Base-by-base conservation (phyloP, 2,329 filamentous ascomycete species). In the Didymella lethalis region DNA sequence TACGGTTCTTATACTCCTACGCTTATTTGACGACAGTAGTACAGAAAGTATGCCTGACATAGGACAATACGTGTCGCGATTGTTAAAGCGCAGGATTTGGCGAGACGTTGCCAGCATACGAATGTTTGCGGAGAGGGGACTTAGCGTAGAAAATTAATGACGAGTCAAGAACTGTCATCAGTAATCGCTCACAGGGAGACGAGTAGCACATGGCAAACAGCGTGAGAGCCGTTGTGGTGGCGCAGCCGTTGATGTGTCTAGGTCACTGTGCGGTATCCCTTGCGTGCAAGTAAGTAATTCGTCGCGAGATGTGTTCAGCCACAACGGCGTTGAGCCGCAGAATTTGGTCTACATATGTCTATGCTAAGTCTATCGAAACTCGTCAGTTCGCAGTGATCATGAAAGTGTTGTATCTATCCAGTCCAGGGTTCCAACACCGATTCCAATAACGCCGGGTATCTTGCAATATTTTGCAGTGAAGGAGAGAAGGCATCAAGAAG, bases 381-480 rank as follows among this genome's bases (percentile, higher is more conserved):
- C 36, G 7, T 3, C 23, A 47, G 20, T 40, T 12, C 18, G 14
- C 12, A 43, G 10, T 25, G 12, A 5, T 38, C 11, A 4, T 43
- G 20, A 29, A 29, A 12, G 32, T 32, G 28, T 46, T 47, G 38
- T 8, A 28, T 59, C 56, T 54, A 50, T 34, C 29, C 10, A 25
- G 34, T 36, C 41, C 48, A 7, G 38, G 28, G 41, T 16, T 47
- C n/a, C 18, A 59, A 54, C 26, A 51, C 50, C 46, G n/a, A 46
- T 6, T 32, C 50, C 45, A 49, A 20, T 16, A 59, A 54, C 50
- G 47, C 50, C 50, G 56, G 56, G 56, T 59, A 59, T 59, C 50
- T 51, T 59, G 56, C 56, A 59, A 54, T 28, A 50, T n/a, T 34
- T 40, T 51, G 50, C 56, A 59, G 50, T 47, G 51, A 46, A 54